These are phyloP conservation scores for Saxophila tyrrhenica DNA, from an alignment of 495 filamentous ascomycete genomes.

Conservation along the genomic window DNA sequence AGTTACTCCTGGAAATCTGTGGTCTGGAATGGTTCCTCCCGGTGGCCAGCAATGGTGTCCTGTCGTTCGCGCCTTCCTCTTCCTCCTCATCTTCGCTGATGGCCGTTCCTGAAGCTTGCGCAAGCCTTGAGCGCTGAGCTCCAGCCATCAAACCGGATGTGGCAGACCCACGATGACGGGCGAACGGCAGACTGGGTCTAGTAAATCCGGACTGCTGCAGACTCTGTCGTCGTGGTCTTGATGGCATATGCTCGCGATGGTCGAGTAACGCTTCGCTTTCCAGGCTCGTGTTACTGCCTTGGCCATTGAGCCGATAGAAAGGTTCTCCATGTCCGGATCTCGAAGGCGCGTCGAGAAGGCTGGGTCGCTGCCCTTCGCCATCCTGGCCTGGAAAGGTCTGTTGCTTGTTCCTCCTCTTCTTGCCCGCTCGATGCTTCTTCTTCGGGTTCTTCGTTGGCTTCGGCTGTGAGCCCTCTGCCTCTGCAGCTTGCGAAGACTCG, in stretches of 20 bases:
- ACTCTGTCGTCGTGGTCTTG: slow-evolving; percentile 6
- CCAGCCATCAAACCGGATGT: not conserved
- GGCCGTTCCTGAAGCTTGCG: not conserved
- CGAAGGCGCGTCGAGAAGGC: slow-evolving; percentile 25
- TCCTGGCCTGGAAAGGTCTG: slow-evolving; percentile 50
- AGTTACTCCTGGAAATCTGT: slow-evolving; percentile 8
- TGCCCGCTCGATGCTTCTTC: slow-evolving; percentile 41
- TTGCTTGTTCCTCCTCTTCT: slow-evolving; percentile 45
- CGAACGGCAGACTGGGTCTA: slow-evolving; percentile 11
- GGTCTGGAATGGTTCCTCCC: slow-evolving; percentile 11
- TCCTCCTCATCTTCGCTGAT: slow-evolving; percentile 24
- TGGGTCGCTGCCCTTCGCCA: slow-evolving; percentile 31
- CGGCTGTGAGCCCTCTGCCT: not conserved
- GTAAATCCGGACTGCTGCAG: slow-evolving; percentile 9
- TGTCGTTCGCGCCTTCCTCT: slow-evolving; percentile 23
- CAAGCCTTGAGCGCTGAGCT: slow-evolving; percentile 1
- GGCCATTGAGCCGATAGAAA: slow-evolving; percentile 27
- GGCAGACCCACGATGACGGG: slow-evolving; percentile 6
- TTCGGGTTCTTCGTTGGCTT: slow-evolving; percentile 20
- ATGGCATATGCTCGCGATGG: slow-evolving; percentile 19
- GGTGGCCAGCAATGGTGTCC: slow-evolving; percentile 25
- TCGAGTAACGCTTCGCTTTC: slow-evolving; percentile 33
- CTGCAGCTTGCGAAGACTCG: not conserved
- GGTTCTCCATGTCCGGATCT: slow-evolving; percentile 21
- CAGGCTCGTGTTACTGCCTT: slow-evolving; percentile 27